Percentiles rank a stretch among this genome's conserved stretches.
Evolutionary conservation across 2,329 filamentous ascomycete genomes (phyloP).

Genomic region (Nothophoma quercina): DNA sequence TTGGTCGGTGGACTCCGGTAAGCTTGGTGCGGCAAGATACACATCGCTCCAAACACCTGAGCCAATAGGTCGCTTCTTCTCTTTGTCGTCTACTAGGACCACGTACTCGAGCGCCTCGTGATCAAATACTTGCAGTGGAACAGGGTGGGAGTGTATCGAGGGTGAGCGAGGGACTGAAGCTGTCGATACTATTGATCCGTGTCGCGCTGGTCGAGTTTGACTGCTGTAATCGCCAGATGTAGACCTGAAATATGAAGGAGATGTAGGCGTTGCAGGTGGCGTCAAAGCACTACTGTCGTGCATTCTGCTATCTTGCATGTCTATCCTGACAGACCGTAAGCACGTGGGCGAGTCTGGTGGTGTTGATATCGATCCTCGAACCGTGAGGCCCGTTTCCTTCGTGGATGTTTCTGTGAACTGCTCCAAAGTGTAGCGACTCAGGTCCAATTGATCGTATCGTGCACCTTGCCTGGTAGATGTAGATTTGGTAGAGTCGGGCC

Average conservation of each 20-base stretch:
- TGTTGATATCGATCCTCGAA: conserved; percentile 25
- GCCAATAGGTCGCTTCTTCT: conserved; percentile 40
- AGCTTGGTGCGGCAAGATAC: conserved; percentile 39
- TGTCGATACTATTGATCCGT: conserved; percentile 30
- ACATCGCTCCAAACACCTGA: conserved; percentile 49
- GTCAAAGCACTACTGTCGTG: conserved; percentile 33
- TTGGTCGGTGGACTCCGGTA: conserved; percentile 22
- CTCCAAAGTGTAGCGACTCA: not conserved
- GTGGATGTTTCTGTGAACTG: not conserved
- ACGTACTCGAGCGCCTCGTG: conserved; percentile 38
- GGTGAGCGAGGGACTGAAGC: conserved; percentile 25
- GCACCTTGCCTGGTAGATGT: not conserved
- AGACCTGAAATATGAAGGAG: conserved; percentile 28
- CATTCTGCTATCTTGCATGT: conserved; percentile 17
- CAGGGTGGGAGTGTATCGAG: conserved; percentile 27
- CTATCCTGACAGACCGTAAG: conserved; percentile 27
- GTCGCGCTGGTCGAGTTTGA: conserved; percentile 28
- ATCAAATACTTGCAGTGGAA: conserved; percentile 34
- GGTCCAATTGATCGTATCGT: conserved; percentile 6
- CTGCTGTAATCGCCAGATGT: conserved; percentile 25
- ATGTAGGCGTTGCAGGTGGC: conserved; percentile 41
- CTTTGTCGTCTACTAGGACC: conserved; percentile 30
- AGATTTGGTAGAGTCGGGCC: not conserved
- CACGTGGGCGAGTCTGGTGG: conserved; percentile 39
- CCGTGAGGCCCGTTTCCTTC: conserved; percentile 4